phyloP scores from a whole-genome alignment of 148 eudicot genomes.

The Hydrangea macrophylla region DNA sequence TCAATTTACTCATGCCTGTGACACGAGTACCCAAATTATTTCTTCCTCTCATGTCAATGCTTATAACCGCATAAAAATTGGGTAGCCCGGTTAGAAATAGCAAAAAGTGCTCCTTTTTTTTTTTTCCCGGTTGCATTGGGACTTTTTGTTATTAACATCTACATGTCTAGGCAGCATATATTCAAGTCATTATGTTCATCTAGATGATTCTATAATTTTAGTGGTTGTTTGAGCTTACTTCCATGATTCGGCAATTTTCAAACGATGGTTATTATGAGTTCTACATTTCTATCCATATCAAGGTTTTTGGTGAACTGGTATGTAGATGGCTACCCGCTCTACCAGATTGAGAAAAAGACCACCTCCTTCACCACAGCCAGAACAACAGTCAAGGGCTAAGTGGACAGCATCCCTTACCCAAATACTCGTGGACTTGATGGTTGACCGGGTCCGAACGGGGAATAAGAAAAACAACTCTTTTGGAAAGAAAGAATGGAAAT shows the following conservation, averaged over 20 bases:
- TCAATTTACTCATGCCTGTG: no score
- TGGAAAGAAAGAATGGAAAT: conserved; percentile 56
- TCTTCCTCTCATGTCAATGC: no score
- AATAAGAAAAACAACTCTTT: conserved; percentile 39
- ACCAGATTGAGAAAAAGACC: conserved; percentile 48
- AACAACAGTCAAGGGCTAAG: conserved; percentile 56
- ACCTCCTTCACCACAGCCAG: conserved; percentile 35
- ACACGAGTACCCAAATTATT: no score
- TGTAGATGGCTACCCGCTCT: conserved; percentile 56
- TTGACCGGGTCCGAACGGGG: conserved; percentile 50
- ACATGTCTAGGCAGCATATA: background rate
- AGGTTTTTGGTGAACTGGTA: conserved; percentile 8
- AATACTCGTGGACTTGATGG: conserved; percentile 64
- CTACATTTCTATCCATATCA: conserved; percentile 5
- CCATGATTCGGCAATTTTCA: background rate
- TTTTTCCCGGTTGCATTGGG: background rate
- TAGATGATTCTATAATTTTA: background rate
- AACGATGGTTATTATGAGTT: background rate
- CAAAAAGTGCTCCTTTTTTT: background rate
- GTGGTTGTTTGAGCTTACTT: background rate
- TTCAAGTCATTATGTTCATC: background rate
- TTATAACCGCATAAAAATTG: no score
- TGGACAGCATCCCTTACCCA: conserved; percentile 67
- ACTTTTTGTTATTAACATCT: background rate
- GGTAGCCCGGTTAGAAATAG: background rate